Percentiles rank a stretch among this genome's conserved stretches.
phyloP scores from a whole-genome alignment of 352 stramenopile genomes.

The Pythium rishiriense region DNA sequence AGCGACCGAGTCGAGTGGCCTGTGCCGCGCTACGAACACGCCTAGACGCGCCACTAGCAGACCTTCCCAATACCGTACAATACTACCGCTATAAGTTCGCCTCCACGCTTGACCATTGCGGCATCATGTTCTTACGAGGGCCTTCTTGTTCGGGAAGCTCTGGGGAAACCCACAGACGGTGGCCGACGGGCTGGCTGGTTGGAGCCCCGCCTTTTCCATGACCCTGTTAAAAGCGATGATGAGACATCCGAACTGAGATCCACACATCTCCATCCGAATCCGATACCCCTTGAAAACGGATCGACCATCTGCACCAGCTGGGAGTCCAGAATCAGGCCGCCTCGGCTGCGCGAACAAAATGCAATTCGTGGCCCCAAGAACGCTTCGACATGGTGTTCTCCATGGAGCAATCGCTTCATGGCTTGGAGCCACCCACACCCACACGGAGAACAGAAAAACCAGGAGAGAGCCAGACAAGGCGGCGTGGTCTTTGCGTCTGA shows the following conservation, averaged over 20 bases:
- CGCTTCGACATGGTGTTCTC: not conserved
- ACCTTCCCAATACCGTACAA: slow-evolving; percentile 14
- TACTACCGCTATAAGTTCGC: slow-evolving; percentile 24
- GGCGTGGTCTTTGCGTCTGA: slow-evolving; percentile 2
- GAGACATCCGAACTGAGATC: slow-evolving; percentile 14
- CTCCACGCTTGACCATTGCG: not conserved
- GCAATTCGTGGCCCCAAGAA: not conserved
- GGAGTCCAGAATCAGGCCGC: not conserved
- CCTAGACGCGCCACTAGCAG: not conserved
- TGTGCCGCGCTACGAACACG: not conserved
- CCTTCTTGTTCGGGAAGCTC: too few relatives aligned
- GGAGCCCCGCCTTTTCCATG: slow-evolving; percentile 1
- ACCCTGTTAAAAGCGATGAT: slow-evolving; percentile 19
- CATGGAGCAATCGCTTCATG: too few relatives aligned
- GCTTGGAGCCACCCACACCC: not conserved
- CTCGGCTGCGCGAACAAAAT: not conserved
- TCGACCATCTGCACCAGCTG: not conserved
- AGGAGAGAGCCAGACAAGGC: slow-evolving; percentile 1
- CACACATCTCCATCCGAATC: not conserved
- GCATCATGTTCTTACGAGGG: too few relatives aligned
- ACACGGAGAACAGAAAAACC: not conserved
- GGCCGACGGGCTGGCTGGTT: not conserved
- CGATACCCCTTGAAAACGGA: slow-evolving; percentile 11
- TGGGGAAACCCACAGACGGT: not conserved
- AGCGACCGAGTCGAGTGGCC: not conserved